phyloP scores from a whole-genome alignment of 192 early-diverging fungal species.

The Coemansia reversa region DNA sequence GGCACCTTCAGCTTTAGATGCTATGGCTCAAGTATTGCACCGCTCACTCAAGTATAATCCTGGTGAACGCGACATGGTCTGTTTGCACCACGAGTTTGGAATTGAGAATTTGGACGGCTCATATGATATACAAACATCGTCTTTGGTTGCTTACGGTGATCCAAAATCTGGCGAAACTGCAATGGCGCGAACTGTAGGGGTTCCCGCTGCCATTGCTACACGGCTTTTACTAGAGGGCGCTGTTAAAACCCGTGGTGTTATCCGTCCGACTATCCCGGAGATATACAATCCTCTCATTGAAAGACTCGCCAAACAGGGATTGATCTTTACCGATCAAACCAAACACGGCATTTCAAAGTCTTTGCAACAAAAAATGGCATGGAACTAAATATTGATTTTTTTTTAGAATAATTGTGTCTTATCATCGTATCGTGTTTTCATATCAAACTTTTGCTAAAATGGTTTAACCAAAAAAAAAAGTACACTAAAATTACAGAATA shows the following conservation, averaged over 20 bases:
- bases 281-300: constrained; percentile 73
- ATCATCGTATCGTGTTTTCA: too few relatives aligned
- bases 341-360: constrained; percentile 35
- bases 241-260: constrained; percentile 58
- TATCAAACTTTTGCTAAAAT: too few relatives aligned
- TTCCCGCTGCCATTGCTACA: constrained; percentile 75
- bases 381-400: constrained; percentile 17
- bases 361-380: constrained; percentile 40
- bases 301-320: constrained; percentile 61
- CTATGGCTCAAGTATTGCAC: constrained; percentile 79
- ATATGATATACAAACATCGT: constrained; percentile 63
- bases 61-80: constrained; percentile 90
- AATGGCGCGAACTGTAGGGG: constrained; percentile 81
- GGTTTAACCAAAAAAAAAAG: too few relatives aligned
- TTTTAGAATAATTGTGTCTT: background rate
- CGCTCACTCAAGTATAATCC: constrained; percentile 70
- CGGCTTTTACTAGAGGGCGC: constrained; percentile 63
- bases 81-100: constrained; percentile 94
- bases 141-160: constrained; percentile 66
- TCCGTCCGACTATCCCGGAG: constrained; percentile 66
- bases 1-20: constrained; percentile 69
- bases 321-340: constrained; percentile 60
- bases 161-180: constrained; percentile 61
- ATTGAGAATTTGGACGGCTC: constrained; percentile 66
- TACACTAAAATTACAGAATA: too few relatives aligned